Evolutionary conservation across 441 rosid species (phyloP).

Genomic region (Bruguiera hainesii): DNA sequence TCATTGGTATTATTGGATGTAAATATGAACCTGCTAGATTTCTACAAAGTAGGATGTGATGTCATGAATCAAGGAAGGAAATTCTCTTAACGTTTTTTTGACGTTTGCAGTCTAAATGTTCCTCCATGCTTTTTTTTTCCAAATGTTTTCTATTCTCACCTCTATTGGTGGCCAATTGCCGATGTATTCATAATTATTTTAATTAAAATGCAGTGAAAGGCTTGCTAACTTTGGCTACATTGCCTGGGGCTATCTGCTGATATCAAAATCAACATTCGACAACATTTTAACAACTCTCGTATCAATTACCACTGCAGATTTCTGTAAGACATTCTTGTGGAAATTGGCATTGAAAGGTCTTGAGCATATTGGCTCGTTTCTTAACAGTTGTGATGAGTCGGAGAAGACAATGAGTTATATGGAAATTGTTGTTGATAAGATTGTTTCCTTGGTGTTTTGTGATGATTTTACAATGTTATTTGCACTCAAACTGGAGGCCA

Average conservation of each 20-base stretch:
- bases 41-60: background rate
- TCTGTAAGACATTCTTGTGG: conserved; percentile 49
- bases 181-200: conserved; percentile 8
- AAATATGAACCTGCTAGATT: conserved; percentile 5
- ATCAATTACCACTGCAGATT: conserved; percentile 48
- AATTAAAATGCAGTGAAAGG: conserved; percentile 63
- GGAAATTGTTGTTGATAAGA: conserved; percentile 49
- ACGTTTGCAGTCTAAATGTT: background rate
- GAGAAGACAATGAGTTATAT: conserved; percentile 58
- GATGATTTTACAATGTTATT: conserved; percentile 47
- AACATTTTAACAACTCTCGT: conserved; percentile 52
- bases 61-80: background rate
- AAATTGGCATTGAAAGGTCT: conserved; percentile 69
- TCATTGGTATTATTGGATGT: background rate
- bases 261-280: conserved; percentile 58
- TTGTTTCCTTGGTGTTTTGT: conserved; percentile 44
- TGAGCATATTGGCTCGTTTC: conserved; percentile 56
- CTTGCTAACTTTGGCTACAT: conserved; percentile 65
- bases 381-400: conserved; percentile 40
- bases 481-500: conserved; percentile 56
- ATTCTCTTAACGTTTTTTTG: background rate
- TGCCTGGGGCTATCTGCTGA: conserved; percentile 45
- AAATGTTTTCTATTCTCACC: background rate
- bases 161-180: background rate
- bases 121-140: background rate